A percentile compares a stretch with the other conserved stretches of the same genome.
Conservation (phyloP, 2,329 filamentous ascomycete species). For the Fusarium fujikuroi region DNA sequence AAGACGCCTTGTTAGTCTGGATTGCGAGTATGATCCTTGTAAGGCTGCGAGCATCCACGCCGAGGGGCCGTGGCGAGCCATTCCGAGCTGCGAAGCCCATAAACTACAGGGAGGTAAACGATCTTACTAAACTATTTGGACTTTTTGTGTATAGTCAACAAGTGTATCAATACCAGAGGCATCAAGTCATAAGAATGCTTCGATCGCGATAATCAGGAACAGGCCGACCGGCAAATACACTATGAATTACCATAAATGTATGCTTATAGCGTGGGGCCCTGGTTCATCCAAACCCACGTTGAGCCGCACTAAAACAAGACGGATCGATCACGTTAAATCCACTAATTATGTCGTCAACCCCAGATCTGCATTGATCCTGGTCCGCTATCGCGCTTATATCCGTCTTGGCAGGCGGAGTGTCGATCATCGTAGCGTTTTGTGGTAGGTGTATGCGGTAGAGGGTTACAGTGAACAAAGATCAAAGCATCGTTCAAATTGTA, state of each 20-base stretch:
- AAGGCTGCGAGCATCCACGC: neutral
- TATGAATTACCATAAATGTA: conserved; percentile 32
- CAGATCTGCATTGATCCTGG: conserved; percentile 15
- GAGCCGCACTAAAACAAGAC: conserved; percentile 22
- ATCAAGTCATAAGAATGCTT: neutral
- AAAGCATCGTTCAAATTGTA: neutral
- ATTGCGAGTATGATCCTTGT: conserved; percentile 30
- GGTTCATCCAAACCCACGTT: conserved; percentile 13
- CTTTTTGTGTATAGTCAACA: neutral
- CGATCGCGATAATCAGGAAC: conserved; percentile 22
- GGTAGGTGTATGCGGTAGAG: neutral
- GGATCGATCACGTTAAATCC: conserved; percentile 38
- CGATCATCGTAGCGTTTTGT: conserved; percentile 18
- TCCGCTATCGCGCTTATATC: conserved; percentile 2
- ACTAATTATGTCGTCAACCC: conserved; percentile 37
- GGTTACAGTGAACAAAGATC: neutral
- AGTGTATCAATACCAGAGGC: neutral
- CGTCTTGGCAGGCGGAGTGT: conserved; percentile 29
- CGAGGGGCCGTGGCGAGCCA: neutral
- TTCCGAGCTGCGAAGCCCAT: neutral
- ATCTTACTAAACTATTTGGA: rapidly evolving
- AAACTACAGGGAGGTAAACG: rapidly evolving
- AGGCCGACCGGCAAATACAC: neutral
- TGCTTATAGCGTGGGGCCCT: conserved; percentile 28
- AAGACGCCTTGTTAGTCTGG: conserved; percentile 32